Base-by-base conservation (phyloP, 2,329 filamentous ascomycete genomes). In the Pleomassaria siparia region DNA sequence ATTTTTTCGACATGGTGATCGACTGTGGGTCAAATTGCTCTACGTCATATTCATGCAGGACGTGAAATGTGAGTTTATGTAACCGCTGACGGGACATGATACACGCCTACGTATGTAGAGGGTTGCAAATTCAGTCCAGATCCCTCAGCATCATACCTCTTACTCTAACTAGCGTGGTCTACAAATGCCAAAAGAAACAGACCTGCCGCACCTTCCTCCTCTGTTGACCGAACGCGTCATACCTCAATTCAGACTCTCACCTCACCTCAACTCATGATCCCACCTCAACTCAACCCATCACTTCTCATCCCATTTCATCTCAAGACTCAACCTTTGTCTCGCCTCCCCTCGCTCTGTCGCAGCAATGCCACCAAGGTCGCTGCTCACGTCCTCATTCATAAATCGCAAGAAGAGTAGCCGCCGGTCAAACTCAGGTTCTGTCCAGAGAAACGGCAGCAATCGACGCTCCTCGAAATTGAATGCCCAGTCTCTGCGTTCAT, bases 401-500 rank as follows among this genome's bases (percentile, higher is more conserved):
- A 43, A 39, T 16, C 39, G 30, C 20, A 43, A 42, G 16, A 45
- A 33, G 13, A 37, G 37, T 30, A 36, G 37, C 29, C 37, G 30
- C 12, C 26, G 47, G 24, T 40, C 35, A n/a, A 33, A 21, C 8
- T 33, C 44, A 40, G 21, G 25, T 12, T 20, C 33, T 16, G 32
- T 21, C 13, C 45, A 32, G 8, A 43, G 40, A 24, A 40, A 25
- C 16, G 9, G 16, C 15, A 30, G n/a, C 33, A 44, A 25, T 29
- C 44, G 32, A 13, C 36, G 30, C n/a, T 41, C 32, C 13, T 35
- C 29, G 4, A 21, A n/a, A 10, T 45, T n/a, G n/a, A n/a, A n/a
- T n/a, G n/a, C 49, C n/a, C 42, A 28, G 11, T 25, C 44, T 40
- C 48, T 44, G 12, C 37, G 12, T 33, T 29, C 18, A 8, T 35